Percentiles rank a stretch among this genome's conserved stretches.
Evolutionary conservation across 768 basidiomycete species (phyloP).

Genomic region (Tricholoma furcatifolium): DNA sequence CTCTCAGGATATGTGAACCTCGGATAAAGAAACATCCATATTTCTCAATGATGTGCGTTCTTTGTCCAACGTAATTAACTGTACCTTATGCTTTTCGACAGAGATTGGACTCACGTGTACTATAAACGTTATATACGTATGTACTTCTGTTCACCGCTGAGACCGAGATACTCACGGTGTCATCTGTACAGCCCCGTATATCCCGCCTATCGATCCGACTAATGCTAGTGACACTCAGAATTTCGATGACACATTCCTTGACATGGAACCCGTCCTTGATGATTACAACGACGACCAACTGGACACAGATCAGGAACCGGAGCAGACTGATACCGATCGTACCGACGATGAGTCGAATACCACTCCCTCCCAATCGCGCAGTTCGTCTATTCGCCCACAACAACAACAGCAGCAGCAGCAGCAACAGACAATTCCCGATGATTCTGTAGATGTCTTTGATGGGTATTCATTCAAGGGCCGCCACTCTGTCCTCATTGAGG

Average conservation of each 20-base stretch:
- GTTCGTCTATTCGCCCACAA: conserved; percentile 59
- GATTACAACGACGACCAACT: conserved; percentile 63
- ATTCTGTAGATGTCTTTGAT: conserved; percentile 80
- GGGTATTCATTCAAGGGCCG: conserved; percentile 93
- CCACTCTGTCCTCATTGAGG: conserved; percentile 75
- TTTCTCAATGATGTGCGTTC: conserved; percentile 86
- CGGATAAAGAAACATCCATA: conserved; percentile 93
- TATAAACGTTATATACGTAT: conserved; percentile 92
- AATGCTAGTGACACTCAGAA: conserved; percentile 97
- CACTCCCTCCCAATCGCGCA: conserved; percentile 80
- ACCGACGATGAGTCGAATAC: conserved; percentile 74
- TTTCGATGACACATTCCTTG: conserved; percentile 96
- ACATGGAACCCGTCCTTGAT: conserved; percentile 91
- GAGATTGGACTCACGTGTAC: conserved; percentile 93
- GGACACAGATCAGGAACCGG: conserved; percentile 70
- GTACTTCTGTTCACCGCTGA: conserved; percentile 25
- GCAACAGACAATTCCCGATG: conserved; percentile 37
- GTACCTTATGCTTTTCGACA: conserved; percentile 30
- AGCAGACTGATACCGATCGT: conserved; percentile 66
- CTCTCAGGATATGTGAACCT: conserved; percentile 87
- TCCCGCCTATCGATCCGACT: conserved; percentile 85
- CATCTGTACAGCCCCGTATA: conserved; percentile 72
- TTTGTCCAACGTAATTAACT: conserved; percentile 3
- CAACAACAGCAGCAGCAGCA: conserved; percentile 1
- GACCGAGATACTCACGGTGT: conserved; percentile 1